phyloP scores from a whole-genome alignment of 306 rosid genomes.

The Delonix regia region DNA sequence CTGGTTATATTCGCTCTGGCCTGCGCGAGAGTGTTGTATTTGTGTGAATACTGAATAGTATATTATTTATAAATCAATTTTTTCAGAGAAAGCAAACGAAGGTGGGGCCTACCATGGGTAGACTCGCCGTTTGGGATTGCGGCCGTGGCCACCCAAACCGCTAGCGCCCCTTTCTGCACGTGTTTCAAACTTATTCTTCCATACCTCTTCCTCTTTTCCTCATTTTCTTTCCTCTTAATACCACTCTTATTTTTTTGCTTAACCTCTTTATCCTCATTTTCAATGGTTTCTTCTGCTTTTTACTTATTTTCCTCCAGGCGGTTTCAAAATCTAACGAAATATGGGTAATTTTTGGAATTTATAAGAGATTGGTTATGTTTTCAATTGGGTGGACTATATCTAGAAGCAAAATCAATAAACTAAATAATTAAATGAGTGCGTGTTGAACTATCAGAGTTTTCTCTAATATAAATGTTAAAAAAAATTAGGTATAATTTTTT shows the following conservation, averaged over 20 bases:
- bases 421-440: too few relatives aligned
- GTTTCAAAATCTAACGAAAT: not conserved
- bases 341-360: not conserved
- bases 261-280: not conserved
- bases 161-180: conserved; percentile 47
- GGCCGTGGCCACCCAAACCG: conserved; percentile 41
- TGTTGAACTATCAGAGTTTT: too few relatives aligned
- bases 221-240: not conserved
- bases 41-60: not conserved
- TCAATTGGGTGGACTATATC: not conserved
- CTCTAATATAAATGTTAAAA: too few relatives aligned
- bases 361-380: too few relatives aligned
- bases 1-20: conserved; percentile 42
- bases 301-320: not conserved
- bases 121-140: conserved; percentile 40
- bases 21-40: not conserved
- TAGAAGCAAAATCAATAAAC: too few relatives aligned
- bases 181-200: conserved; percentile 33
- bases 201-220: not conserved
- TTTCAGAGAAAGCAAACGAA: not conserved
- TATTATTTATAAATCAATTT: conserved; percentile 27
- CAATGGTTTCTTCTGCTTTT: too few relatives aligned
- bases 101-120: conserved; percentile 37
- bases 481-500: too few relatives aligned
- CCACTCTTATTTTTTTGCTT: not conserved